These are phyloP conservation scores for Hibiscus trionum DNA, from an alignment of 345 rosid species.

Conservation along the genomic window DNA sequence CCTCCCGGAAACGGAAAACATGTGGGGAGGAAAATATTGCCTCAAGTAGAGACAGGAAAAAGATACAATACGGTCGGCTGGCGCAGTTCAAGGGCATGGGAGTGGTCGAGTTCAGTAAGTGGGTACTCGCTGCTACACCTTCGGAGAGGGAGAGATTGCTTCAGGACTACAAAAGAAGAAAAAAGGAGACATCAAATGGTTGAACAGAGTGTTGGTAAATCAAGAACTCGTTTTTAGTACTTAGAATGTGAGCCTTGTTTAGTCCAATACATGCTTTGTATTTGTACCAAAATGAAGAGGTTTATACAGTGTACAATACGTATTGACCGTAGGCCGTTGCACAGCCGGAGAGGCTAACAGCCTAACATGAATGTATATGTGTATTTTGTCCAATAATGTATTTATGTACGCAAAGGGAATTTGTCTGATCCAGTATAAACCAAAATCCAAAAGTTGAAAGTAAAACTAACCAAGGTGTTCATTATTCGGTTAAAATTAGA, in stretches of 20 bases:
- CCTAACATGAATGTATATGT: neutral
- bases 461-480: no score
- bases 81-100: conserved; percentile 64
- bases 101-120: conserved; percentile 61
- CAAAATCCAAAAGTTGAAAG: no score
- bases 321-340: neutral
- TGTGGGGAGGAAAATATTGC: conserved; percentile 17
- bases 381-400: neutral
- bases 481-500: no score
- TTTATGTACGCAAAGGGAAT: no score
- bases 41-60: conserved; percentile 34
- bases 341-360: neutral
- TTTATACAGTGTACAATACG: neutral
- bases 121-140: conserved; percentile 56
- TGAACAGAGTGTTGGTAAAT: neutral
- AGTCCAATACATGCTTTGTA: neutral
- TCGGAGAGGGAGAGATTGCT: conserved; percentile 43
- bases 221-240: neutral
- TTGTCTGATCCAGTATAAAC: no score
- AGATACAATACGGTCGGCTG: conserved; percentile 37
- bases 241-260: neutral
- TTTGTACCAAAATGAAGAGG: neutral
- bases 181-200: neutral
- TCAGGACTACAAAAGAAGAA: conserved; percentile 42
- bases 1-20: conserved; percentile 14